These are phyloP conservation scores for Zangia roseola DNA, from an alignment of 768 basidiomycete genomes.

Conservation along the genomic window DNA sequence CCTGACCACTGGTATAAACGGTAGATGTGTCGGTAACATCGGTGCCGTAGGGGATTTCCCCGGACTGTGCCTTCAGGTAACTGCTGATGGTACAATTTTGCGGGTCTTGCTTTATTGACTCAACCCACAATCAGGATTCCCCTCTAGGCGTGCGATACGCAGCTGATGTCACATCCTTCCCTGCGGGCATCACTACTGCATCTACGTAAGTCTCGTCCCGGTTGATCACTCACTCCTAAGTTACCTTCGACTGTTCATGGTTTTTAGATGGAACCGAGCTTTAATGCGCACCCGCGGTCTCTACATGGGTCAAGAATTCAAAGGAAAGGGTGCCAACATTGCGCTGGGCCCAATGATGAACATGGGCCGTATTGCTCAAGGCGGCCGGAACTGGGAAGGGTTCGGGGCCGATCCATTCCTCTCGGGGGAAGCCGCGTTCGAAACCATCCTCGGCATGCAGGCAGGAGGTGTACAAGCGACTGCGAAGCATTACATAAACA, in stretches of 20 bases:
- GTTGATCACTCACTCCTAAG: neutral
- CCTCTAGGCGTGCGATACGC: constrained; percentile 77
- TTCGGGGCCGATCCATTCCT: constrained; percentile 91
- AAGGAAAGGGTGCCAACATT: constrained; percentile 80
- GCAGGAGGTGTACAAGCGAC: constrained; percentile 80
- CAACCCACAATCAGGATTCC: constrained; percentile 45
- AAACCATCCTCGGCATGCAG: constrained; percentile 85
- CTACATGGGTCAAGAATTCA: constrained; percentile 83
- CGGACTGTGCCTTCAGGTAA: constrained; percentile 69
- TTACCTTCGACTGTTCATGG: neutral
- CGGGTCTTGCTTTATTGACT: neutral
- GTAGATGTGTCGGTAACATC: constrained; percentile 72
- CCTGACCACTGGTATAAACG: constrained; percentile 60
- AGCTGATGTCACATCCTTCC: constrained; percentile 76
- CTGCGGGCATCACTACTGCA: constrained; percentile 78
- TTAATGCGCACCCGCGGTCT: constrained; percentile 75
- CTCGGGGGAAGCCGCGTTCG: constrained; percentile 67
- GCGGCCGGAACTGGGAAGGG: constrained; percentile 93
- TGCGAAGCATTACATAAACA: constrained; percentile 81
- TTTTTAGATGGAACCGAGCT: constrained; percentile 64
- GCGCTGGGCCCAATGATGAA: constrained; percentile 86
- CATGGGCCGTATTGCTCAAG: constrained; percentile 74
- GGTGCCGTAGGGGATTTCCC: constrained; percentile 54
- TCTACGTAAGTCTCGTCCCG: constrained; percentile 55
- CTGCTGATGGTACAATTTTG: neutral